These are phyloP conservation scores for Fusarium heterosporum DNA, from an alignment of 2,329 filamentous ascomycete species.

Conservation along the genomic window DNA sequence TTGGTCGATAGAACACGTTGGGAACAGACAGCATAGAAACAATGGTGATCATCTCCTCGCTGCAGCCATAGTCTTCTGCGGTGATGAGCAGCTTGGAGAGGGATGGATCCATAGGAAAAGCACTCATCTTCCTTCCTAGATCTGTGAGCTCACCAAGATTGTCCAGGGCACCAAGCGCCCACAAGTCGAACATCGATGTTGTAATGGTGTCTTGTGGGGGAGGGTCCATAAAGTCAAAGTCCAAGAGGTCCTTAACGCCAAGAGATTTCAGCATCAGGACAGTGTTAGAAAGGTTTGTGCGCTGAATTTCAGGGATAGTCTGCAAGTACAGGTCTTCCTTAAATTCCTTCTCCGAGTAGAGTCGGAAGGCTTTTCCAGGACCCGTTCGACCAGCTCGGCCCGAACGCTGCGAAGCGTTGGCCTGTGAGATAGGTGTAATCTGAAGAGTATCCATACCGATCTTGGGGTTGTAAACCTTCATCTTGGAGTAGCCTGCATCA, in stretches of 20 bases:
- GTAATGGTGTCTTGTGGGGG: conserved; percentile 98
- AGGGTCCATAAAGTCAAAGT: conserved; percentile 99
- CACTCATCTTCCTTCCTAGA: conserved; percentile 92
- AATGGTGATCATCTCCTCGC: conserved; percentile 97
- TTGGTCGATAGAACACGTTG: conserved; percentile 95
- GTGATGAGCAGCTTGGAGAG: conserved; percentile 95
- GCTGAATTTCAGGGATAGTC: conserved; percentile 96
- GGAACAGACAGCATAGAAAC: conserved; percentile 98
- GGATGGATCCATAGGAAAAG: conserved; percentile 97
- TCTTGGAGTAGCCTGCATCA: conserved; percentile 93
- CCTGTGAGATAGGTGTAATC: conserved; percentile 97
- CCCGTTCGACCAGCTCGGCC: conserved; percentile 94
- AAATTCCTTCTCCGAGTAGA: conserved; percentile 95
- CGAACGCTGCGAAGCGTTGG: conserved; percentile 92
- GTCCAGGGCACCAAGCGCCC: conserved; percentile 93
- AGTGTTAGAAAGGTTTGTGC: conserved; percentile 95
- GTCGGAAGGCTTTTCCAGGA: conserved; percentile 92
- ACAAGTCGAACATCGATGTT: conserved; percentile 96
- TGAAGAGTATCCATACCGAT: conserved; percentile 99
- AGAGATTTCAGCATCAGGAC: conserved; percentile 94
- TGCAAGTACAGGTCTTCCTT: conserved; percentile 97
- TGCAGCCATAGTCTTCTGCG: conserved; percentile 88
- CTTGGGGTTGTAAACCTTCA: conserved; percentile 98
- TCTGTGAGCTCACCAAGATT: conserved; percentile 92
- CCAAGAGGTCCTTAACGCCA: conserved; percentile 91